Evolutionary conservation across 2,329 filamentous ascomycete species (phyloP).

Genomic region (Alternaria sp.): DNA sequence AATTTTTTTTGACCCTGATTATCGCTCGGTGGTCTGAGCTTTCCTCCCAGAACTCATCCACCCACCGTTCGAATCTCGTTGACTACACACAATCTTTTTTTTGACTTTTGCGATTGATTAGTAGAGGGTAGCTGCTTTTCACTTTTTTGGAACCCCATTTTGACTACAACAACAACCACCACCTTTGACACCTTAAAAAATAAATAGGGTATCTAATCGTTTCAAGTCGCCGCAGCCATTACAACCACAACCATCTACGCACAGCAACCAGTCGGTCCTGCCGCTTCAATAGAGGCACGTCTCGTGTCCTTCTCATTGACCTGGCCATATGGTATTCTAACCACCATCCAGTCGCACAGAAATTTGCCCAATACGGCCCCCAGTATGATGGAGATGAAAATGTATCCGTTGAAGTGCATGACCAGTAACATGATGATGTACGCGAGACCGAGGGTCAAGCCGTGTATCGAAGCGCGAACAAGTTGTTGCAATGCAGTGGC

Average conservation of each 20-base stretch:
- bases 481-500: conserved; percentile 72
- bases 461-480: conserved; percentile 72
- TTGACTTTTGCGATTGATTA: too few species aligned
- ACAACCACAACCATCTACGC: conserved; percentile 17
- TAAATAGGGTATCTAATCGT: conserved; percentile 18
- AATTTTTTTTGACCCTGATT: too few species aligned
- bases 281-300: conserved; percentile 31
- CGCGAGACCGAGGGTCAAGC: conserved; percentile 75
- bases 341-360: conserved; percentile 71
- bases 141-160: too few species aligned
- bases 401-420: conserved; percentile 73
- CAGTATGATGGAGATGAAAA: conserved; percentile 82
- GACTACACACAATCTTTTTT: too few species aligned
- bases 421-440: conserved; percentile 80
- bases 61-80: too few species aligned
- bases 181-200: too few species aligned
- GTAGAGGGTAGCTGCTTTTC: too few species aligned
- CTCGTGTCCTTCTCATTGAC: conserved; percentile 39
- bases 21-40: too few species aligned
- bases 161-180: too few species aligned
- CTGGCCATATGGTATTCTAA: conserved; percentile 38
- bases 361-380: conserved; percentile 77
- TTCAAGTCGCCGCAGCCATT: neutral
- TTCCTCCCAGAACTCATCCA: too few species aligned
- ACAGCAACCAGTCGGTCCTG: conserved; percentile 45